A percentile compares a stretch with the other conserved stretches of the same genome.
Conservation (phyloP, 768 basidiomycete species). For the Lentinula sp. region DNA sequence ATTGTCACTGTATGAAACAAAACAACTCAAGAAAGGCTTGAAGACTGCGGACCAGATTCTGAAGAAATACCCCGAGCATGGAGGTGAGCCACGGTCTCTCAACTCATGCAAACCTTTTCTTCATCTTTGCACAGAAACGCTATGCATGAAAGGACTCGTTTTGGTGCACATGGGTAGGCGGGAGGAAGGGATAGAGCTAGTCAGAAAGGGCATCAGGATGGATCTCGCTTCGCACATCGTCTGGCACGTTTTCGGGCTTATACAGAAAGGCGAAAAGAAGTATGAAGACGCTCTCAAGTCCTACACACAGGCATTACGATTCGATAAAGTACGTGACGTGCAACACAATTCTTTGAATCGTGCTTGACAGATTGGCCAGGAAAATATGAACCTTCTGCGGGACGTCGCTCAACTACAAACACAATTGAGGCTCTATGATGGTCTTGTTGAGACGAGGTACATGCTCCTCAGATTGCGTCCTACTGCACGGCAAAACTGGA, state of each 20-base stretch:
- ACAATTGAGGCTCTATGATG: conserved; percentile 76
- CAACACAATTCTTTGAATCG: background rate
- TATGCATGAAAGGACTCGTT: conserved; percentile 95
- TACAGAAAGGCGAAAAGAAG: conserved; percentile 91
- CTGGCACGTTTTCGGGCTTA: conserved; percentile 97
- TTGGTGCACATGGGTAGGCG: conserved; percentile 73
- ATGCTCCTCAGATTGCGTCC: conserved; percentile 78
- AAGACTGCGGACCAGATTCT: conserved; percentile 92
- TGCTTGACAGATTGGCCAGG: conserved; percentile 37
- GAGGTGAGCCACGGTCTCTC: conserved; percentile 52
- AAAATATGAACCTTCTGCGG: conserved; percentile 89
- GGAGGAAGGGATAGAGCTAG: conserved; percentile 76
- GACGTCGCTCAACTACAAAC: conserved; percentile 88
- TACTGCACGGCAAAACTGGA: conserved; percentile 82
- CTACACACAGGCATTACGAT: conserved; percentile 81
- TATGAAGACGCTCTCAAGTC: conserved; percentile 93
- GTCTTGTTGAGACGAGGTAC: conserved; percentile 76
- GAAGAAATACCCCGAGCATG: conserved; percentile 94
- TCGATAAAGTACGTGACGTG: conserved; percentile 67
- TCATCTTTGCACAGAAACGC: conserved; percentile 56
- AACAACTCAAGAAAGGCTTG: conserved; percentile 82
- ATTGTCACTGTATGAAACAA: conserved; percentile 80
- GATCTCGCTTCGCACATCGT: conserved; percentile 89
- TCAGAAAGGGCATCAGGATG: conserved; percentile 76
- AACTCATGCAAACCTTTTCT: background rate